Conservation (phyloP, 768 basidiomycete genomes). For the Boletus rubropictus region DNA sequence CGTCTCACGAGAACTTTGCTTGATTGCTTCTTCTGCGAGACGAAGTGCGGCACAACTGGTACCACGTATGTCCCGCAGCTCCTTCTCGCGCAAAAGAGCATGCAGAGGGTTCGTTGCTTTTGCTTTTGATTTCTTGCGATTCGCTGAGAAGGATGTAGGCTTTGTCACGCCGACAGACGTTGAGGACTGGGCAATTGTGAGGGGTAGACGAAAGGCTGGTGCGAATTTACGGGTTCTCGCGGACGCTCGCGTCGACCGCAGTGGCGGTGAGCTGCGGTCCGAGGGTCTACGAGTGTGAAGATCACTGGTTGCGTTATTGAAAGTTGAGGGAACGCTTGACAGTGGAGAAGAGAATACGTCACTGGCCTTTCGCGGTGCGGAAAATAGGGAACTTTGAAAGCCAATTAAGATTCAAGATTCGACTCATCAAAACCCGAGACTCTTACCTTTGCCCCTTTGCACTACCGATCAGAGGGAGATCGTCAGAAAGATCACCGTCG, state of each 20-base stretch:
- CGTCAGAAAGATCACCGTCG: conserved; percentile 39
- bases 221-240: conserved; percentile 17
- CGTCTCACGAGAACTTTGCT: conserved; percentile 28
- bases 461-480: conserved; percentile 13
- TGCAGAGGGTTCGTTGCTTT: conserved; percentile 47
- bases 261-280: conserved; percentile 3
- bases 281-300: background rate
- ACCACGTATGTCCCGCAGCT: conserved; percentile 24
- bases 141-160: background rate
- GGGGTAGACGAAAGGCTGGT: conserved; percentile 8
- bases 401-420: background rate
- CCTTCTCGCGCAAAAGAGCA: conserved; percentile 51
- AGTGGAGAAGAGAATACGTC: conserved; percentile 19
- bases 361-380: background rate
- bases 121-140: conserved; percentile 19
- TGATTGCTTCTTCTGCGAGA: conserved; percentile 41
- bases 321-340: conserved; percentile 18
- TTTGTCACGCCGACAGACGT: background rate
- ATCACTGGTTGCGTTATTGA: background rate
- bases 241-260: conserved; percentile 12
- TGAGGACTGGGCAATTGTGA: conserved; percentile 6
- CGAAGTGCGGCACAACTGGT: conserved; percentile 38
- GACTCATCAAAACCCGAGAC: background rate
- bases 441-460: conserved; percentile 10
- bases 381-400: conserved; percentile 6